Evolutionary conservation across 108 stramenopile species (phyloP).

Genomic region (Mayamaea pseudoterrestris): DNA sequence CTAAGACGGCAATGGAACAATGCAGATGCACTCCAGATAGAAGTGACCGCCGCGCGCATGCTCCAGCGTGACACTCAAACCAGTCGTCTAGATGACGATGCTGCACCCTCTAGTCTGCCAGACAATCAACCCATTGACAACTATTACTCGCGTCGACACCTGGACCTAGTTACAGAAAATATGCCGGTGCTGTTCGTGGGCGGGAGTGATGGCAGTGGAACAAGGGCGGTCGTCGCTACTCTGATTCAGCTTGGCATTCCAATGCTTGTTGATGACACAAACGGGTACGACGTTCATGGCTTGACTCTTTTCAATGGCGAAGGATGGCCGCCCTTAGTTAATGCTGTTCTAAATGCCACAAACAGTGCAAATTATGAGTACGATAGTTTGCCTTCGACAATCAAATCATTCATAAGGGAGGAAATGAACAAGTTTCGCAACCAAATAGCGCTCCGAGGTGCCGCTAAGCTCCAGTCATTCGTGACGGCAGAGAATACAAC

Average conservation of each 20-base stretch:
- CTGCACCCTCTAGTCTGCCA: too few relatives aligned
- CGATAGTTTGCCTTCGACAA: slow-evolving; percentile 1
- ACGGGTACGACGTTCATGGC: slow-evolving; percentile 57
- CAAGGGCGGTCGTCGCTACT: slow-evolving; percentile 48
- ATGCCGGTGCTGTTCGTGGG: slow-evolving; percentile 36
- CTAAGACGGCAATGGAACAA: too few relatives aligned
- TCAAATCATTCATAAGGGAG: slow-evolving; percentile 8
- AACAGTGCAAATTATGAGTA: slow-evolving; percentile 12
- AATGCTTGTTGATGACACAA: slow-evolving; percentile 51
- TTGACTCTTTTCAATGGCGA: slow-evolving; percentile 11
- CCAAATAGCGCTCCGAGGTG: background rate
- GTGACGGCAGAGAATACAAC: background rate
- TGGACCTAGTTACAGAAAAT: too few relatives aligned
- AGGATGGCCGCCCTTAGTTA: slow-evolving; percentile 60
- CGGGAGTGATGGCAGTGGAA: slow-evolving; percentile 70
- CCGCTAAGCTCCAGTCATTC: background rate
- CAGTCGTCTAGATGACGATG: too few relatives aligned
- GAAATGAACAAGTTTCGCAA: background rate
- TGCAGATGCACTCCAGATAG: too few relatives aligned
- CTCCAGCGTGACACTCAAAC: too few relatives aligned
- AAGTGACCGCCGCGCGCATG: too few relatives aligned
- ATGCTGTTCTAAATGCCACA: slow-evolving; percentile 18
- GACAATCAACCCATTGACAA: too few relatives aligned
- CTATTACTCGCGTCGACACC: too few relatives aligned
- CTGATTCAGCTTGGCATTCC: slow-evolving; percentile 38